A percentile compares a stretch with the other conserved stretches of the same genome.
Conservation (phyloP, 75 land plant genomes). For the Picea sitchensis region DNA sequence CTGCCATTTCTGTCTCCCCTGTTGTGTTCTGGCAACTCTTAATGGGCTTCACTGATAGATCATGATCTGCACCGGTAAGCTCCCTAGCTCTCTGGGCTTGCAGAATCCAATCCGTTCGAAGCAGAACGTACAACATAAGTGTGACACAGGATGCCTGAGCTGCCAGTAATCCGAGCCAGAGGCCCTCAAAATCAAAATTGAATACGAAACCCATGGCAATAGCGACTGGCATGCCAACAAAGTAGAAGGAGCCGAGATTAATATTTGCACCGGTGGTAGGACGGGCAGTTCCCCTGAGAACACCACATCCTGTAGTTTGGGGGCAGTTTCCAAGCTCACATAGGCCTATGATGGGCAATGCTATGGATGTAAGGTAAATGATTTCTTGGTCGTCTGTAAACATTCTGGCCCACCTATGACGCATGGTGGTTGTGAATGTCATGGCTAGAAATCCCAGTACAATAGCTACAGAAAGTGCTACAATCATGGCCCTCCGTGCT, state of each 20-base stretch:
- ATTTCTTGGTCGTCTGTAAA: conserved; percentile 48
- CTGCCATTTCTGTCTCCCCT: no score
- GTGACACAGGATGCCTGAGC: conserved; percentile 67
- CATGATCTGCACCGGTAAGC: conserved; percentile 17
- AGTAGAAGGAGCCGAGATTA: conserved; percentile 66
- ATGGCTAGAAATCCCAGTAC: conserved; percentile 42
- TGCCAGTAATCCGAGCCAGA: conserved; percentile 64
- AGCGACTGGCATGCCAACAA: conserved; percentile 77
- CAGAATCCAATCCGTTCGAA: conserved; percentile 57
- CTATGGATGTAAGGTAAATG: conserved; percentile 43
- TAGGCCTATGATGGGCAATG: conserved; percentile 62
- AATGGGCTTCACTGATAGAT: no score
- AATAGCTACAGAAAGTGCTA: conserved; percentile 31
- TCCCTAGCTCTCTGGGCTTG: conserved; percentile 45
- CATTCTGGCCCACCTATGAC: conserved; percentile 50
- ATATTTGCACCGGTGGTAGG: conserved; percentile 60
- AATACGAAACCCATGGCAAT: conserved; percentile 39
- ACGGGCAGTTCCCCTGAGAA: conserved; percentile 64
- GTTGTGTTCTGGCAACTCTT: no score
- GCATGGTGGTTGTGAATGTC: conserved; percentile 45
- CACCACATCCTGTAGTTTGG: conserved; percentile 79
- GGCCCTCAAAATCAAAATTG: conserved; percentile 56
- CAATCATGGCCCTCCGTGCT: conserved; percentile 32
- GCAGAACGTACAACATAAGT: conserved; percentile 49
- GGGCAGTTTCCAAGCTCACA: conserved; percentile 81